These are phyloP conservation scores for Grifola frondosa DNA, from an alignment of 1,284 basidiomycete species.

Conservation along the genomic window DNA sequence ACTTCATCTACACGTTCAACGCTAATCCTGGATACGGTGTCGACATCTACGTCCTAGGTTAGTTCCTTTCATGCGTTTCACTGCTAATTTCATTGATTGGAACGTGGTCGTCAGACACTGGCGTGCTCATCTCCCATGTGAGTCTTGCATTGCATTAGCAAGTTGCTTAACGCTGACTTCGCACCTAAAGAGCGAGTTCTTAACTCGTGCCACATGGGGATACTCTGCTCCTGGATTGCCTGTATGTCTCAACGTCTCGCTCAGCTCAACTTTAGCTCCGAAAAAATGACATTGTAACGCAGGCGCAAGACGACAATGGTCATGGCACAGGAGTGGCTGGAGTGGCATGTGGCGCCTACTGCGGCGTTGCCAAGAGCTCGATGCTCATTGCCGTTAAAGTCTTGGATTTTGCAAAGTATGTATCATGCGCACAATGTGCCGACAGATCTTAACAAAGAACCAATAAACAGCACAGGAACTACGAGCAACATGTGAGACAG, in stretches of 20 bases:
- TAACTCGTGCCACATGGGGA: conserved; percentile 1
- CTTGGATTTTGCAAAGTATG: conserved; percentile 51
- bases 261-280: background rate
- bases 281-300: too few relatives aligned
- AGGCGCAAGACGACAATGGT: background rate
- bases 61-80: background rate
- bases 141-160: background rate
- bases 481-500: background rate
- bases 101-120: too few relatives aligned
- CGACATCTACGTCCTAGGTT: conserved; percentile 13
- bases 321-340: conserved; percentile 3
- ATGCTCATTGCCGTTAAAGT: conserved; percentile 76
- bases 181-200: conserved; percentile 1
- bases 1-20: conserved; percentile 9
- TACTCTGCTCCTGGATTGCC: background rate
- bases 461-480: background rate
- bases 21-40: conserved; percentile 7
- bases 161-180: background rate
- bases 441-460: too few relatives aligned
- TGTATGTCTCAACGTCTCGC: too few relatives aligned
- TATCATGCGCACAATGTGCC: too few relatives aligned
- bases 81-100: background rate
- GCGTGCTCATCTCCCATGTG: background rate
- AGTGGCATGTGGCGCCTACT: conserved; percentile 40
- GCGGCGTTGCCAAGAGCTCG: conserved; percentile 72